phyloP scores from a whole-genome alignment of 257 asterid genomes.

The Solanum neorickii region DNA sequence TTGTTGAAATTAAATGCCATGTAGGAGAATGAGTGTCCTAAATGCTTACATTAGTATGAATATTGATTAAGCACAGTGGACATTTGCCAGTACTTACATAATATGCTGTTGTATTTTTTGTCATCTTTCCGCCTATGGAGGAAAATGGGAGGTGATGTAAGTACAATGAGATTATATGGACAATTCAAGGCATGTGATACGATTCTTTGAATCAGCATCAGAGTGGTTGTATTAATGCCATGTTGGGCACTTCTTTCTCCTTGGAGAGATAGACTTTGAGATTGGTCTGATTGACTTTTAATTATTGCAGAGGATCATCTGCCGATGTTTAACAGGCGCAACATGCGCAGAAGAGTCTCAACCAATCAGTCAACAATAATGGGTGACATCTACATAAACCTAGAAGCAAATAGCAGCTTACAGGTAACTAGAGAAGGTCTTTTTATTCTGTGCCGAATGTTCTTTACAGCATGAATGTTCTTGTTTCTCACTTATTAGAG shows the following conservation, averaged over 20 bases:
- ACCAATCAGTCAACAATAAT: conserved; percentile 36
- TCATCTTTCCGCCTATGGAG: neutral
- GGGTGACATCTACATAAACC: conserved; percentile 41
- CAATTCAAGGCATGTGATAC: neutral
- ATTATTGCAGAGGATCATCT: conserved; percentile 46
- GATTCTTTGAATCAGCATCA: neutral
- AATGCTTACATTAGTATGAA: neutral
- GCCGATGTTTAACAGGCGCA: conserved; percentile 9
- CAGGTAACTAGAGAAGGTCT: conserved; percentile 22
- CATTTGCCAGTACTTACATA: neutral
- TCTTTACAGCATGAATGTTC: neutral
- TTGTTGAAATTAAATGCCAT: neutral
- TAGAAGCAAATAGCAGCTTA: conserved; percentile 50
- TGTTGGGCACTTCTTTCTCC: neutral
- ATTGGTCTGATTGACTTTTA: neutral
- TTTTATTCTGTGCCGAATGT: neutral
- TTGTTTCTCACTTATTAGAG: neutral
- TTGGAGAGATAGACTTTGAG: neutral
- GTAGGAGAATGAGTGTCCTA: neutral
- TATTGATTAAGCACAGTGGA: neutral
- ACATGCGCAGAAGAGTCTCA: conserved; percentile 46
- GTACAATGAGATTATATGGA: neutral
- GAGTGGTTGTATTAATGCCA: neutral
- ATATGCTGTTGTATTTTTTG: neutral
- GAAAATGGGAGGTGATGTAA: neutral